Conservation (phyloP, 108 stramenopile species). For the Conticribra weissflogii region DNA sequence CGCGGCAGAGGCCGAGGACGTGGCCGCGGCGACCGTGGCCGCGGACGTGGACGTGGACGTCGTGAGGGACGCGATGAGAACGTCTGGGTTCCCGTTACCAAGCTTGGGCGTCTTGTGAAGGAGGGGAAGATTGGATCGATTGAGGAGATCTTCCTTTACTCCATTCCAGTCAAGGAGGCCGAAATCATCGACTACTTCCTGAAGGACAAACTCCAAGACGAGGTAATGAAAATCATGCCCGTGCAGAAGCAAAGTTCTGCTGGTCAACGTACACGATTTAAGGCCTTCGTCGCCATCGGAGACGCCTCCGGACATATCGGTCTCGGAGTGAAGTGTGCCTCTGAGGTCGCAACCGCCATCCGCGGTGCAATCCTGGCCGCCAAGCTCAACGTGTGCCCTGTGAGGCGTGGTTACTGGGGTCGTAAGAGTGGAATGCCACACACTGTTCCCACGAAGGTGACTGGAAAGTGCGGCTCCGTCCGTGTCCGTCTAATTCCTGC, state of each 20-base stretch:
- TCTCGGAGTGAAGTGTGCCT: slow-evolving; percentile 98
- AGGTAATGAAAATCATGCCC: slow-evolving; percentile 99
- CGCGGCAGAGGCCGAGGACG: slow-evolving; percentile 71
- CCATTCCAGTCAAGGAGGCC: slow-evolving; percentile 99
- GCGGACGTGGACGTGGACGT: slow-evolving; percentile 94
- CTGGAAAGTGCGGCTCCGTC: slow-evolving; percentile 99
- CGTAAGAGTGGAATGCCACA: slow-evolving; percentile 94
- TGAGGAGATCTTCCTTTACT: slow-evolving; percentile 99
- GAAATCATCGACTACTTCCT: slow-evolving; percentile 99
- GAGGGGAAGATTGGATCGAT: slow-evolving; percentile 98
- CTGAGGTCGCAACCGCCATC: slow-evolving; percentile 99
- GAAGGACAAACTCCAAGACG: slow-evolving; percentile 97
- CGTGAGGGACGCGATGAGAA: slow-evolving; percentile 92
- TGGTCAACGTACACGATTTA: slow-evolving; percentile 99
- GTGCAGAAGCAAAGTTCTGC: slow-evolving; percentile 99
- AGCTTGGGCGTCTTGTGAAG: slow-evolving; percentile 99
- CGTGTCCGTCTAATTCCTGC: slow-evolving; percentile 99
- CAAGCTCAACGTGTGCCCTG: slow-evolving; percentile 98
- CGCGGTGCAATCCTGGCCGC: slow-evolving; percentile 99
- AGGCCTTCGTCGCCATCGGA: slow-evolving; percentile 99
- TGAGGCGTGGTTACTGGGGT: slow-evolving; percentile 99
- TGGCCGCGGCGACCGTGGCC: slow-evolving; percentile 71
- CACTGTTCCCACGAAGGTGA: slow-evolving; percentile 99
- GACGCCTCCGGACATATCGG: slow-evolving; percentile 98
- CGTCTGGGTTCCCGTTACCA: slow-evolving; percentile 98